A percentile compares a stretch with the other conserved stretches of the same genome.
Evolutionary conservation across 2,329 filamentous ascomycete species (phyloP).

Genomic region (Coniochaeta ligniaria): DNA sequence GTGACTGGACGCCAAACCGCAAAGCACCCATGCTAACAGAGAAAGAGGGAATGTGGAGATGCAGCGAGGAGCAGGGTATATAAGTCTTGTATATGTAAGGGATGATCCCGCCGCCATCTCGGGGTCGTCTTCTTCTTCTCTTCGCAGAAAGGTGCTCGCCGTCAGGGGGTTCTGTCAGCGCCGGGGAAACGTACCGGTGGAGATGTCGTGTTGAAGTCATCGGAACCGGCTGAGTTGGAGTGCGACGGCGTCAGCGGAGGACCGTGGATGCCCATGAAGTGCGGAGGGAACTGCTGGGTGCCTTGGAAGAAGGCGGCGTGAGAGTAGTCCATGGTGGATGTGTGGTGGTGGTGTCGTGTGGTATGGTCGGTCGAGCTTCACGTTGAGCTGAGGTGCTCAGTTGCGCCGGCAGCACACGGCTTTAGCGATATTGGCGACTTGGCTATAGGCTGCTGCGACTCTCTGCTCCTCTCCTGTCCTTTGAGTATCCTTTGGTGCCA

Average conservation of each 20-base stretch:
- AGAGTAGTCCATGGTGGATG: conserved; percentile 42
- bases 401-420: background rate
- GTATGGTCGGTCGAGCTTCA: background rate
- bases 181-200: conserved; percentile 38
- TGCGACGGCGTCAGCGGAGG: conserved; percentile 48
- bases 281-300: conserved; percentile 36
- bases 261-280: conserved; percentile 24
- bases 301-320: conserved; percentile 41
- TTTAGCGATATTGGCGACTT: background rate
- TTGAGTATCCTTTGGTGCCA: background rate
- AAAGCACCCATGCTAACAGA: conserved; percentile 12
- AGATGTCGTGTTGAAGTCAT: conserved; percentile 48
- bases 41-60: conserved; percentile 11
- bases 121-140: background rate
- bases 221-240: conserved; percentile 44
- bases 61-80: background rate
- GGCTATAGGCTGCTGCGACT: background rate
- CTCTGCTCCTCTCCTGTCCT: background rate
- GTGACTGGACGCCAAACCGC: conserved; percentile 14
- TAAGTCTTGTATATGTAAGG: background rate
- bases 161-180: conserved; percentile 12
- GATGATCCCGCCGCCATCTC: background rate
- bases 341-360: background rate
- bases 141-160: conserved; percentile 4
- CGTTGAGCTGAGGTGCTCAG: background rate